phyloP scores from a whole-genome alignment of 805 yeast genomes.

The Lipomyces yamadae region DNA sequence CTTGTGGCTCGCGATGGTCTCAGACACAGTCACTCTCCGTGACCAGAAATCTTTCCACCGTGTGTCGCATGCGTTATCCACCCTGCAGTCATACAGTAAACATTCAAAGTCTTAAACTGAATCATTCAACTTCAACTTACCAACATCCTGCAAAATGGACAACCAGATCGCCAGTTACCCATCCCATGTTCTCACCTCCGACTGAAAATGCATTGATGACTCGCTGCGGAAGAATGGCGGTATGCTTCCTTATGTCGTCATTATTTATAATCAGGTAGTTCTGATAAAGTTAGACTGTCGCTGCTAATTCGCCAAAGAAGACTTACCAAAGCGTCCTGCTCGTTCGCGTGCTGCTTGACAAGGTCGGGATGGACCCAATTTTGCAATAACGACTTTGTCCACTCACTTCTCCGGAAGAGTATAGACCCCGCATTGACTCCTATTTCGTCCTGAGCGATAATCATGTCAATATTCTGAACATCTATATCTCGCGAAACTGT shows the following conservation, averaged over 20 bases:
- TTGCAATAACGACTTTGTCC: slow-evolving; percentile 74
- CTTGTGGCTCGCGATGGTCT: not conserved
- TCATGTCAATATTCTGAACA: slow-evolving; percentile 54
- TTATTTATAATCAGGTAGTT: slow-evolving; percentile 54
- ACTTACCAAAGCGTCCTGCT: slow-evolving; percentile 68
- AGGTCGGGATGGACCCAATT: slow-evolving; percentile 86
- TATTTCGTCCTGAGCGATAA: slow-evolving; percentile 83
- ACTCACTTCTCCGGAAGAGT: slow-evolving; percentile 65
- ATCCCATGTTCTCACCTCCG: slow-evolving; percentile 25
- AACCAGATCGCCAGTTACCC: slow-evolving; percentile 27
- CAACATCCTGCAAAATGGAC: slow-evolving; percentile 37
- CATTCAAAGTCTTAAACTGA: not conserved
- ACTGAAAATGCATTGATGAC: slow-evolving; percentile 27
- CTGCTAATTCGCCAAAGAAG: slow-evolving; percentile 50
- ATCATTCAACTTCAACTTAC: slow-evolving; percentile 7
- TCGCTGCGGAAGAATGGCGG: slow-evolving; percentile 29
- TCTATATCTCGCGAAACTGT: slow-evolving; percentile 14
- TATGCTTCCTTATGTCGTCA: slow-evolving; percentile 21
- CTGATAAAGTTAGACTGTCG: not conserved
- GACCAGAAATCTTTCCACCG: slow-evolving; percentile 33
- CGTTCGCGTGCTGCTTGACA: slow-evolving; percentile 80
- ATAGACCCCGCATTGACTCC: slow-evolving; percentile 85
- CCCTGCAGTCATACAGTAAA: slow-evolving; percentile 5
- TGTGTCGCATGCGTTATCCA: slow-evolving; percentile 28
- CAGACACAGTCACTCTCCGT: slow-evolving; percentile 15